phyloP scores from a whole-genome alignment of 148 eudicot species.

The Vaccinium myrtillus region DNA sequence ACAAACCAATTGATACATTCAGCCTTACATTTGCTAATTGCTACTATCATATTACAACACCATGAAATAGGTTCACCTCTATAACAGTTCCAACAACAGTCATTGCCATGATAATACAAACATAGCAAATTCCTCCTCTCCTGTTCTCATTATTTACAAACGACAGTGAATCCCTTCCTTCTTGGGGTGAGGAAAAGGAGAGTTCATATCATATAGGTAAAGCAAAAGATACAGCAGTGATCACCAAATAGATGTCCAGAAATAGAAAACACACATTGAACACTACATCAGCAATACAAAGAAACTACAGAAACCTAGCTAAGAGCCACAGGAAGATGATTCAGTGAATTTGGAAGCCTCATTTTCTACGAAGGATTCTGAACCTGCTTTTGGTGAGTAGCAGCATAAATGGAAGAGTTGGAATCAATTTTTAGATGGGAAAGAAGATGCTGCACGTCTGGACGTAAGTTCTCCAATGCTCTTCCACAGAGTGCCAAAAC shows the following conservation, averaged over 20 bases:
- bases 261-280: not conserved
- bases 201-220: not conserved
- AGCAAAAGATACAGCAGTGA: not conserved
- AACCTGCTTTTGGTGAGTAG: constrained; percentile 68
- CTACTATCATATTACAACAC: not conserved
- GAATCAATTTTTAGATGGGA: constrained; percentile 71
- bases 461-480: constrained; percentile 69
- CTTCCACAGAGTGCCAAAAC: constrained; percentile 64
- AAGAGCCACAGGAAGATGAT: not conserved
- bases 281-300: not conserved
- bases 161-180: not conserved
- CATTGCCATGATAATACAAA: not conserved
- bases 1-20: not conserved
- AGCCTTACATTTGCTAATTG: not conserved
- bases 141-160: not conserved
- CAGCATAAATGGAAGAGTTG: constrained; percentile 81
- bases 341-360: not conserved
- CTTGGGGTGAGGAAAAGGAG: not conserved
- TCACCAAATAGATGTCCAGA: not conserved
- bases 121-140: not conserved
- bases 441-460: constrained; percentile 83
- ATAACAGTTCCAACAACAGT: not conserved
- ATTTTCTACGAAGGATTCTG: constrained; percentile 24
- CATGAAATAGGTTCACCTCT: not conserved
- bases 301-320: not conserved